A percentile compares a stretch with the other conserved stretches of the same genome.
Conservation (phyloP, 257 asterid species). For the Solanum pimpinellifolium region DNA sequence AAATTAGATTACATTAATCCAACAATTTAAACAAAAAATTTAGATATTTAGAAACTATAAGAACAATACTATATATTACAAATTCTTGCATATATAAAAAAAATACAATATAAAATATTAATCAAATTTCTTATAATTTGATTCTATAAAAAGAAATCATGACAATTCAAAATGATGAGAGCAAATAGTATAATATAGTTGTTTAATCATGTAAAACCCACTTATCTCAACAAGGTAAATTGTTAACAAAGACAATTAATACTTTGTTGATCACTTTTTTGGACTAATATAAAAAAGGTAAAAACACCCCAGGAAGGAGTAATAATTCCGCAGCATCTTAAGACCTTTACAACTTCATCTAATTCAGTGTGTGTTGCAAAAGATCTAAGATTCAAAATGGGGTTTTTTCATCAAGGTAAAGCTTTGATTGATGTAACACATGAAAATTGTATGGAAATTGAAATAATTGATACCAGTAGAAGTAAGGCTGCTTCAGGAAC, state of each 20-base stretch:
- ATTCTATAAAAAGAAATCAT: neutral
- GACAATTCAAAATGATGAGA: no score
- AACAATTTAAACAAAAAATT: no score
- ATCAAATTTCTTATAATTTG: no score
- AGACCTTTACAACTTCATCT: neutral
- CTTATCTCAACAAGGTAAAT: neutral
- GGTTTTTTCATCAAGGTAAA: neutral
- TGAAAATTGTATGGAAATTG: neutral
- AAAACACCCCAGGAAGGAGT: neutral
- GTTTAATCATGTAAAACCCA: neutral
- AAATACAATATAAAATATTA: no score
- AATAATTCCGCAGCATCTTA: neutral
- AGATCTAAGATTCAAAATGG: neutral
- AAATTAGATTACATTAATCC: no score
- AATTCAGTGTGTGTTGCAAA: neutral
- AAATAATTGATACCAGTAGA: constrained; percentile 24
- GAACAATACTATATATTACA: no score
- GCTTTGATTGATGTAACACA: neutral
- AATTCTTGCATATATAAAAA: no score
- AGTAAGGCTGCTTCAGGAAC: constrained; percentile 37
- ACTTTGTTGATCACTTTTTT: neutral
- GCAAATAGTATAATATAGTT: neutral
- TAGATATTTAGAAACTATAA: no score
- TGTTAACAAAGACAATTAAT: neutral
- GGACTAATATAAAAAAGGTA: neutral